A percentile compares a stretch with the other conserved stretches of the same genome.
These are phyloP conservation scores for Linum usitatissimum DNA, from an alignment of 345 rosid species.

Conservation along the genomic window DNA sequence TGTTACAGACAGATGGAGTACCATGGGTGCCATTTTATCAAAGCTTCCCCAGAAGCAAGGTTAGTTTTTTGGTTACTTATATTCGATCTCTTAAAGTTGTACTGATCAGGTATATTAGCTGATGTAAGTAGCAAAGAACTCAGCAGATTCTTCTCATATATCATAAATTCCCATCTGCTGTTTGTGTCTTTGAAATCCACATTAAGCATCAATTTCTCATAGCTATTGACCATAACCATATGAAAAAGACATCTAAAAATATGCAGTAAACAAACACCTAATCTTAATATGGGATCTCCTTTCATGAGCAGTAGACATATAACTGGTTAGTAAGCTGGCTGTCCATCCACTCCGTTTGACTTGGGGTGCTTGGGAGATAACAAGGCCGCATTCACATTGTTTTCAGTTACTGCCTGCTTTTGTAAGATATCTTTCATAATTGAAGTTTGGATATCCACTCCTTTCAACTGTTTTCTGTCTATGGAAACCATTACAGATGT, in stretches of 20 bases:
- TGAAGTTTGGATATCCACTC: not conserved
- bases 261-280: too few species aligned
- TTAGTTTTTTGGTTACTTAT: conserved; percentile 17
- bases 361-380: too few species aligned
- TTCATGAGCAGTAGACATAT: too few species aligned
- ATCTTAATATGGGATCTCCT: too few species aligned
- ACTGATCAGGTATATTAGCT: not conserved
- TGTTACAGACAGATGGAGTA: conserved; percentile 69
- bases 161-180: too few species aligned
- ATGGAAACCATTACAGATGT: conserved; percentile 25
- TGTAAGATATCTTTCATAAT: not conserved
- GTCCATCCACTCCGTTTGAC: too few species aligned
- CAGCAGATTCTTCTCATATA: too few species aligned
- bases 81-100: not conserved
- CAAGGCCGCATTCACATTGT: not conserved
- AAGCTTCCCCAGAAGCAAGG: conserved; percentile 75
- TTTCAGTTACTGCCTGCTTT: not conserved
- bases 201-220: too few species aligned
- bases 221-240: too few species aligned
- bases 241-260: too few species aligned
- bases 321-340: too few species aligned
- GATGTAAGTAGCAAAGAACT: not conserved
- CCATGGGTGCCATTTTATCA: conserved; percentile 70
- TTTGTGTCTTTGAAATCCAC: too few species aligned
- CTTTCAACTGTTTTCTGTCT: not conserved